phyloP scores from a whole-genome alignment of 1,284 basidiomycete species.

The Microbotryum lychnidis-dioicae region DNA sequence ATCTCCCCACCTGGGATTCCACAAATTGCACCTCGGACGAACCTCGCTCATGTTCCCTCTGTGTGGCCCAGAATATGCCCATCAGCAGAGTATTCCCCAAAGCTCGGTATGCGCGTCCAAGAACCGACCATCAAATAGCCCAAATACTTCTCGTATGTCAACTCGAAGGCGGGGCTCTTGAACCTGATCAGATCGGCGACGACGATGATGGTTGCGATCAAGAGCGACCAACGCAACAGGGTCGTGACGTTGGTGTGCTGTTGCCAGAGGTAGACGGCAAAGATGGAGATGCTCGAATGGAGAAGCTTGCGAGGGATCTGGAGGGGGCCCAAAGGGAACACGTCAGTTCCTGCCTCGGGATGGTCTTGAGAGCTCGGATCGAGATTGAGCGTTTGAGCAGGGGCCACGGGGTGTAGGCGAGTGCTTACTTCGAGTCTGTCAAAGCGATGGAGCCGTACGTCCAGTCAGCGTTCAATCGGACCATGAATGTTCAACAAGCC shows the following conservation, averaged over 20 bases:
- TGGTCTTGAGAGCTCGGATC: no score
- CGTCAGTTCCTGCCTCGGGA: neutral
- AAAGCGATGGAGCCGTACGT: no score
- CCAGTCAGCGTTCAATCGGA: no score
- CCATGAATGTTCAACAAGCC: no score
- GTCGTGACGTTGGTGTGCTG: conserved; percentile 43
- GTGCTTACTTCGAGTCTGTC: neutral
- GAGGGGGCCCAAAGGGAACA: no score
- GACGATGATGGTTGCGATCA: conserved; percentile 58
- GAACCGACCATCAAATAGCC: conserved; percentile 77
- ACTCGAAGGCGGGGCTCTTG: conserved; percentile 58
- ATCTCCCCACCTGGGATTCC: no score
- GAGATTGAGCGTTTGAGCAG: conserved; percentile 1
- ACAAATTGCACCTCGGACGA: conserved; percentile 30
- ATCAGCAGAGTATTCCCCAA: neutral
- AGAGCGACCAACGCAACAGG: conserved; percentile 56
- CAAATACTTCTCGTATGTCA: conserved; percentile 63
- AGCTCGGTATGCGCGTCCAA: conserved; percentile 53
- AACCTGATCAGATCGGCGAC: conserved; percentile 74
- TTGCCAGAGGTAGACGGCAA: conserved; percentile 65
- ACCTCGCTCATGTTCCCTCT: conserved; percentile 34
- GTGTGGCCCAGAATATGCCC: conserved; percentile 46
- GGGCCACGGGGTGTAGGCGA: neutral
- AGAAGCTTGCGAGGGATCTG: conserved; percentile 82
- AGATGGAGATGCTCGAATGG: conserved; percentile 83